Base-by-base conservation (phyloP, 495 filamentous ascomycete genomes). In the Podospora pseudoanserina region DNA sequence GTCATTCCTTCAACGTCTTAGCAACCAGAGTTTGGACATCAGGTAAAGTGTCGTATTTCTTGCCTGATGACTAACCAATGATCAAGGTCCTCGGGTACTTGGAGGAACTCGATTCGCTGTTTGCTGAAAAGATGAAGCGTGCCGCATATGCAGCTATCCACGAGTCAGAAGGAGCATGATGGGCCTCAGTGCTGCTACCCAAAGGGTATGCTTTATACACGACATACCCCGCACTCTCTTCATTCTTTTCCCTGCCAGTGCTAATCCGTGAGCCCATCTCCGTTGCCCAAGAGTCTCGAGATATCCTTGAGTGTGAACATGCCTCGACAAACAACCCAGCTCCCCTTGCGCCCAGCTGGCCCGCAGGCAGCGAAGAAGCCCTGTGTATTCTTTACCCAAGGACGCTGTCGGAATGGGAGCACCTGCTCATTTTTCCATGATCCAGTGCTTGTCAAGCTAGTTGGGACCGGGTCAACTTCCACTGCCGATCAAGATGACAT, bases 311-410 rank as follows among this genome's bases (percentile, higher is more conserved):
- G 13, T 2, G 15, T 16, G 39, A 49, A 49, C 39, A 58, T 58
- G 55, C 55, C n/a, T 3, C 55, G 23, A 20, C 55, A 58, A 58
- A 58, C n/a, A 9, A 20, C 18, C 18, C 55, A 20, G 23, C n/a
- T 58, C n/a, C 55, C 55, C 18, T 18, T 58, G 5, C 55, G 55
- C 2, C 23, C 55, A 58, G 55, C n/a, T 26, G 6, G 55, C 7
- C 2, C 11, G n/a, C 55, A 20, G 5, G 16, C 55, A 20, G 55
- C n/a, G 3, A 58, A 58, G 18, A 7, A 7, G 23, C 55, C 55
- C 5, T 58, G 55, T 26, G n/a, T 58, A 2, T 72, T 72, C 61
- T 72, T 65, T 26, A 11, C 59, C 1, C 54, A 27, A 32, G 69
- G 66, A 2, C 9, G 13, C 49, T 71, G 69, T 32, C 58, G 44